Evolutionary conservation across 2,329 filamentous ascomycete species (phyloP).

Genomic region (Escovopsis sp.): DNA sequence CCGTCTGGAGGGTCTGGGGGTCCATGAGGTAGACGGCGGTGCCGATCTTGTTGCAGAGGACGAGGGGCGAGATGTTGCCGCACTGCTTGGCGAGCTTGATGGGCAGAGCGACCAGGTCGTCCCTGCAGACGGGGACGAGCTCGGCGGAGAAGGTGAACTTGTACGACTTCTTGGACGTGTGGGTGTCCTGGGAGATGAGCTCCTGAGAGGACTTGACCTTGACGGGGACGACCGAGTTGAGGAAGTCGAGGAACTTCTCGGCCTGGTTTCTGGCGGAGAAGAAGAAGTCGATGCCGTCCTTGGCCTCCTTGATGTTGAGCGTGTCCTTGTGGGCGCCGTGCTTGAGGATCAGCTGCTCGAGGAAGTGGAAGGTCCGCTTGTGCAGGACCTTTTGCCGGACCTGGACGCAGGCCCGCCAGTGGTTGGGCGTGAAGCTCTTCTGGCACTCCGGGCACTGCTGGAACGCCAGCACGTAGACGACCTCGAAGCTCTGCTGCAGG

Average conservation of each 20-base stretch:
- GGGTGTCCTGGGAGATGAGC: conserved; percentile 82
- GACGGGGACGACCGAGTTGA: conserved; percentile 67
- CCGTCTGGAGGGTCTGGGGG: conserved; percentile 77
- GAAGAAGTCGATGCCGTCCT: conserved; percentile 93
- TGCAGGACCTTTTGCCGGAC: conserved; percentile 94
- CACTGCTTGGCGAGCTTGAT: conserved; percentile 74
- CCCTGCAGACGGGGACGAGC: conserved; percentile 89
- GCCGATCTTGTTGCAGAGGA: conserved; percentile 76
- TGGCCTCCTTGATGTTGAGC: conserved; percentile 95
- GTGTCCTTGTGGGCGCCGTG: conserved; percentile 83
- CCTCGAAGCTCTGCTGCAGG: conserved; percentile 89
- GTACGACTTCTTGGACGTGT: conserved; percentile 82
- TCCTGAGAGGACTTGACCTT: conserved; percentile 65
- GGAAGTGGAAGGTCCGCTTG: conserved; percentile 58
- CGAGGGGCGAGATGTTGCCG: conserved; percentile 78
- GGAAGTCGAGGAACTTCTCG: conserved; percentile 82
- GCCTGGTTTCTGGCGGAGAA: conserved; percentile 82
- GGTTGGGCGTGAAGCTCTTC: conserved; percentile 94
- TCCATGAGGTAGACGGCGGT: conserved; percentile 84
- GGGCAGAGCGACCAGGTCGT: conserved; percentile 87
- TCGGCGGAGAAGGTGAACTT: conserved; percentile 89
- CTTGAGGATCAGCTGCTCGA: conserved; percentile 93
- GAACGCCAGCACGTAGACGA: conserved; percentile 76
- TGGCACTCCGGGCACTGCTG: conserved; percentile 92
- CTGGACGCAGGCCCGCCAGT: conserved; percentile 86